Evolutionary conservation across 352 stramenopile species (phyloP).

Genomic region (Globisporangium echinulatum): DNA sequence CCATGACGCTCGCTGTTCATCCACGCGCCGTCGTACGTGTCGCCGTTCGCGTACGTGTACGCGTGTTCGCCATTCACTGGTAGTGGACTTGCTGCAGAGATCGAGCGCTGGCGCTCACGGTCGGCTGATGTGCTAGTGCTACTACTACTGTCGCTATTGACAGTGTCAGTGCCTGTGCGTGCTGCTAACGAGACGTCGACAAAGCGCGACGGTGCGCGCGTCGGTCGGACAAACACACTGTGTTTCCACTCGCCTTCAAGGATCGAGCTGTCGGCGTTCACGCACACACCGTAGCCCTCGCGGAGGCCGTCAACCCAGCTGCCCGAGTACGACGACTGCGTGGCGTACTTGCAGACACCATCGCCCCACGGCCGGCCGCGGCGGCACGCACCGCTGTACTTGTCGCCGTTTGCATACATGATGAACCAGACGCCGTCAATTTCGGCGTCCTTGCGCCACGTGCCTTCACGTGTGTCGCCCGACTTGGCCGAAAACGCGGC

Average conservation of each 20-base stretch:
- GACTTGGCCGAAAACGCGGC: slow-evolving; percentile 42
- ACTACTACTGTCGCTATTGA: too few species aligned
- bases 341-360: slow-evolving; percentile 87
- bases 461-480: slow-evolving; percentile 55
- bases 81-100: slow-evolving; percentile 7
- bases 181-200: slow-evolving; percentile 46
- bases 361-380: slow-evolving; percentile 59
- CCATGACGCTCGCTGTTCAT: slow-evolving; percentile 35
- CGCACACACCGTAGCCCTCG: slow-evolving; percentile 69
- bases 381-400: slow-evolving; percentile 58
- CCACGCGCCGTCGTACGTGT: slow-evolving; percentile 73
- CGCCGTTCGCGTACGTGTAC: slow-evolving; percentile 54
- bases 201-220: slow-evolving; percentile 37
- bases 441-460: slow-evolving; percentile 53
- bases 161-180: not conserved
- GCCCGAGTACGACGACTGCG: slow-evolving; percentile 88
- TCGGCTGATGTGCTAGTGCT: not conserved
- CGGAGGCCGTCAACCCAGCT: slow-evolving; percentile 70
- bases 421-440: slow-evolving; percentile 69
- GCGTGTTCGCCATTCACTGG: slow-evolving; percentile 30
- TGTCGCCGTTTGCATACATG: slow-evolving; percentile 65
- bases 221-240: slow-evolving; percentile 48
- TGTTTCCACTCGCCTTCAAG: slow-evolving; percentile 74
- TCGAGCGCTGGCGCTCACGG: slow-evolving; percentile 3
- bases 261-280: slow-evolving; percentile 50